These are phyloP conservation scores for Ceratocystis papillata DNA, from an alignment of 2,329 filamentous ascomycete genomes.

Conservation along the genomic window DNA sequence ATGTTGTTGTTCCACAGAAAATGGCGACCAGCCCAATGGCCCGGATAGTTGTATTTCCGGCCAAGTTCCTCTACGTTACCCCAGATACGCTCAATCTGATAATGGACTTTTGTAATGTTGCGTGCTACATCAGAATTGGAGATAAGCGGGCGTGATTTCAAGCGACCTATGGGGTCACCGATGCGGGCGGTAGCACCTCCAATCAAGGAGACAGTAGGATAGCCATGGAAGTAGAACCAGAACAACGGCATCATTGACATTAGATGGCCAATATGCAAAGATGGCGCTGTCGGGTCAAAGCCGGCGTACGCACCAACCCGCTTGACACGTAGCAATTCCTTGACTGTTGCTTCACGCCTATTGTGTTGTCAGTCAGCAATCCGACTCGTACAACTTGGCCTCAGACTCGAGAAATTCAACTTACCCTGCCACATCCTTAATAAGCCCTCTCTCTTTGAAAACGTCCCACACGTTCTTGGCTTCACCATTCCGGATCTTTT, in stretches of 20 bases:
- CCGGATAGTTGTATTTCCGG: constrained; percentile 51
- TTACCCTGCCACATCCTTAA: constrained; percentile 67
- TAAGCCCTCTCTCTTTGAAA: constrained; percentile 59
- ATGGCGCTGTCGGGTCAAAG: constrained; percentile 70
- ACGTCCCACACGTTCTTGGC: constrained; percentile 48
- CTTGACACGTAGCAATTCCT: constrained; percentile 52
- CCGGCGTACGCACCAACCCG: constrained; percentile 68
- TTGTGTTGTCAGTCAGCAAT: background rate
- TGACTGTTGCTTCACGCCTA: constrained; percentile 43
- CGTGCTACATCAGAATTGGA: constrained; percentile 43
- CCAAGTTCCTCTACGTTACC: constrained; percentile 57
- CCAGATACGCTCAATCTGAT: constrained; percentile 64
- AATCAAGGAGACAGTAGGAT: constrained; percentile 54
- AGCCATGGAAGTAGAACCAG: constrained; percentile 72
- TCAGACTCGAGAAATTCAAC: constrained; percentile 29
- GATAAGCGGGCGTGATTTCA: constrained; percentile 49
- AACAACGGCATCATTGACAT: constrained; percentile 73
- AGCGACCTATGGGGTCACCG: constrained; percentile 65
- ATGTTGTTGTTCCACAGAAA: constrained; percentile 67
- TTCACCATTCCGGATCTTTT: constrained; percentile 41
- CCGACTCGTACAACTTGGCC: background rate
- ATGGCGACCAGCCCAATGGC: constrained; percentile 54
- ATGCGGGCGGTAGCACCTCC: constrained; percentile 67
- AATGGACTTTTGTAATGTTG: constrained; percentile 58
- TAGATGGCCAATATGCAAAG: constrained; percentile 70